Percentiles rank a stretch among this genome's conserved stretches.
These are phyloP conservation scores for Lecanosticta acicola DNA, from an alignment of 2,329 filamentous ascomycete genomes.

Conservation along the genomic window DNA sequence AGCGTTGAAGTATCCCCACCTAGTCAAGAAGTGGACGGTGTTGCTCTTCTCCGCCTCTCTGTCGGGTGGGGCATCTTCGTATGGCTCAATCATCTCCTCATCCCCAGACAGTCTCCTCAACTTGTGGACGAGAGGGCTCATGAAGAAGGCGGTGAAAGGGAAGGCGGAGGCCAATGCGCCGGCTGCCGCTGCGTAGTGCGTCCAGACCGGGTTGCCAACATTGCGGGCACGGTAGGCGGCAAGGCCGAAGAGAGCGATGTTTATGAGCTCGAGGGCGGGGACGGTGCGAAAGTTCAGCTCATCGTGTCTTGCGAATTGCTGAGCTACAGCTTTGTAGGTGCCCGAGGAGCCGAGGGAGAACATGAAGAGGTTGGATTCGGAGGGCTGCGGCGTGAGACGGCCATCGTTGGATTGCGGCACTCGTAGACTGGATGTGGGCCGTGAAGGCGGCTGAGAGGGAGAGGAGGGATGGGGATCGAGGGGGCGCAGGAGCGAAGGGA, in stretches of 20 bases:
- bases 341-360: conserved; percentile 14
- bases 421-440: conserved; percentile 10
- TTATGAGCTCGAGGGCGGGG: conserved; percentile 22
- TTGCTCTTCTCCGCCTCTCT: conserved; percentile 26
- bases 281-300: conserved; percentile 19
- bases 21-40: conserved; percentile 24
- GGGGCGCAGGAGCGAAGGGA: conserved; percentile 19
- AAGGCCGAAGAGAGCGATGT: conserved; percentile 19
- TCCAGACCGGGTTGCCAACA: conserved; percentile 10
- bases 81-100: conserved; percentile 27
- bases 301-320: conserved; percentile 24
- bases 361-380: conserved; percentile 13
- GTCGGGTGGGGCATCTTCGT: conserved; percentile 29
- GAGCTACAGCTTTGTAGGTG: conserved; percentile 26
- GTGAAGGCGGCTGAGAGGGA: conserved; percentile 1
- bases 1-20: conserved; percentile 20
- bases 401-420: conserved; percentile 13
- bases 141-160: conserved; percentile 20
- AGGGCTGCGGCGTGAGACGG: conserved; percentile 17
- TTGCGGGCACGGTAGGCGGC: conserved; percentile 17
- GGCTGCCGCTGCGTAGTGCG: conserved; percentile 22
- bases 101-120: conserved; percentile 23
- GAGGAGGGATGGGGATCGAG: conserved; percentile 5
- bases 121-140: conserved; percentile 26
- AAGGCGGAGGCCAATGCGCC: conserved; percentile 20